Evolutionary conservation across 495 filamentous ascomycete genomes (phyloP).

Genomic region (Penicillium diatomitis): DNA sequence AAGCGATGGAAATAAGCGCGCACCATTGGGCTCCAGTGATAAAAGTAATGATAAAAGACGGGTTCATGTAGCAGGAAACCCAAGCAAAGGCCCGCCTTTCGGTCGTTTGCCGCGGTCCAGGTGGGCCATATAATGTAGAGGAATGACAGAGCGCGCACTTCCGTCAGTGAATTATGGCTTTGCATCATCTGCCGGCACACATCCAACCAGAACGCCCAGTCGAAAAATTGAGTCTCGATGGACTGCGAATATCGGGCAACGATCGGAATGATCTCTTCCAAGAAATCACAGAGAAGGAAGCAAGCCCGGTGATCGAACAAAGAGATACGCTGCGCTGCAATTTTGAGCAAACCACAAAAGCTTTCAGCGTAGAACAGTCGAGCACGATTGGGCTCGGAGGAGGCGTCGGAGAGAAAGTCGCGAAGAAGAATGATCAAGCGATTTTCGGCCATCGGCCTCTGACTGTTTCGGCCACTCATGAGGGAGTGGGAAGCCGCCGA

Average conservation of each 20-base stretch:
- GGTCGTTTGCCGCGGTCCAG: slow-evolving; percentile 53
- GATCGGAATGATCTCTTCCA: slow-evolving; percentile 67
- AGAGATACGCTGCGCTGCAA: slow-evolving; percentile 64
- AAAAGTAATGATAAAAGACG: slow-evolving; percentile 78
- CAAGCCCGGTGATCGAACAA: slow-evolving; percentile 82
- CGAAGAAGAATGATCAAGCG: slow-evolving; percentile 78
- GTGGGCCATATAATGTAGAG: slow-evolving; percentile 75
- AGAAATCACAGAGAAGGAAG: slow-evolving; percentile 85
- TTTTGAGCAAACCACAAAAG: slow-evolving; percentile 65
- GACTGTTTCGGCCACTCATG: slow-evolving; percentile 51
- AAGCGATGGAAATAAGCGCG: slow-evolving; percentile 92
- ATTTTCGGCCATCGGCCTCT: slow-evolving; percentile 85
- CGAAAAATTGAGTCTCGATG: slow-evolving; percentile 38
- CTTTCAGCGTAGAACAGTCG: slow-evolving; percentile 69
- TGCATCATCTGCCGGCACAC: slow-evolving; percentile 76
- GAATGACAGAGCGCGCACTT: slow-evolving; percentile 81
- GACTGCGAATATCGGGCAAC: slow-evolving; percentile 48
- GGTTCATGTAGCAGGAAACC: slow-evolving; percentile 73
- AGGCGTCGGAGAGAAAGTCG: slow-evolving; percentile 71
- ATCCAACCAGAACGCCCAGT: slow-evolving; percentile 87
- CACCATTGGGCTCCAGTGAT: slow-evolving; percentile 98
- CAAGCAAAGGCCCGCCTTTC: slow-evolving; percentile 65
- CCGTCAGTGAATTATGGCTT: slow-evolving; percentile 90
- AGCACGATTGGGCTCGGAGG: slow-evolving; percentile 42
- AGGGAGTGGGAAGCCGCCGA: slow-evolving; percentile 58